Evolutionary conservation across 1,284 basidiomycete genomes (phyloP).

Genomic region (Cryptococcus sp.): DNA sequence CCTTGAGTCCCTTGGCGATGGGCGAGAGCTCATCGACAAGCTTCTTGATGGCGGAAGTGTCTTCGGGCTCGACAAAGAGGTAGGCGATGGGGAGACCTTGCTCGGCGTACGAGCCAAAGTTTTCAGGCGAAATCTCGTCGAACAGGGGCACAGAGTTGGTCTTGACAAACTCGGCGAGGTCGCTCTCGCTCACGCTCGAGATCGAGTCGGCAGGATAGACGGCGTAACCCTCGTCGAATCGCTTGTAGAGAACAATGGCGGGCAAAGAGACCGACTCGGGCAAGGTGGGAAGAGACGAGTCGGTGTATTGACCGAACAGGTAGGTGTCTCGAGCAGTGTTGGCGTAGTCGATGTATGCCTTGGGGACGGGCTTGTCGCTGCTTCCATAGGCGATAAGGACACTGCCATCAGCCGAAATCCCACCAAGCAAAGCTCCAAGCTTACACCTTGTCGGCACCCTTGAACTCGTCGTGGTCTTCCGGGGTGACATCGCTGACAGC

Average conservation of each 20-base stretch:
- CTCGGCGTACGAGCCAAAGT: conserved; percentile 79
- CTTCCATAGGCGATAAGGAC: conserved; percentile 82
- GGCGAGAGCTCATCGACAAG: conserved; percentile 67
- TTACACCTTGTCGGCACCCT: conserved; percentile 74
- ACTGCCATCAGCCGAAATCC: conserved; percentile 15
- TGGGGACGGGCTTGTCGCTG: conserved; percentile 59
- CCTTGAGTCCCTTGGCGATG: conserved; percentile 73
- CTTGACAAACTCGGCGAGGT: conserved; percentile 71
- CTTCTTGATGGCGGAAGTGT: conserved; percentile 54
- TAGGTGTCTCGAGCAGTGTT: conserved; percentile 85
- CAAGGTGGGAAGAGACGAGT: conserved; percentile 60
- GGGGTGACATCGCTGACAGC: conserved; percentile 76
- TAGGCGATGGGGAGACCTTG: conserved; percentile 87
- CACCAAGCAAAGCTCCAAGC: conserved; percentile 9
- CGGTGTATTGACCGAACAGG: conserved; percentile 81
- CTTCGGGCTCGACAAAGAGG: conserved; percentile 81
- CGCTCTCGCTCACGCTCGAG: conserved; percentile 55
- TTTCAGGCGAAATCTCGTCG: conserved; percentile 90
- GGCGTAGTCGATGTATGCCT: conserved; percentile 72
- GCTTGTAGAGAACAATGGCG: conserved; percentile 84
- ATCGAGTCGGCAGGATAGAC: conserved; percentile 59
- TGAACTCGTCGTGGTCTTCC: conserved; percentile 77
- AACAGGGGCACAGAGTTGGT: conserved; percentile 82
- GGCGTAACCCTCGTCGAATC: conserved; percentile 78
- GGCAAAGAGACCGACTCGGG: conserved; percentile 69